A percentile compares a stretch with the other conserved stretches of the same genome.
Evolutionary conservation across 352 stramenopile species (phyloP).

Genomic region (Aphanomyces euteiches): DNA sequence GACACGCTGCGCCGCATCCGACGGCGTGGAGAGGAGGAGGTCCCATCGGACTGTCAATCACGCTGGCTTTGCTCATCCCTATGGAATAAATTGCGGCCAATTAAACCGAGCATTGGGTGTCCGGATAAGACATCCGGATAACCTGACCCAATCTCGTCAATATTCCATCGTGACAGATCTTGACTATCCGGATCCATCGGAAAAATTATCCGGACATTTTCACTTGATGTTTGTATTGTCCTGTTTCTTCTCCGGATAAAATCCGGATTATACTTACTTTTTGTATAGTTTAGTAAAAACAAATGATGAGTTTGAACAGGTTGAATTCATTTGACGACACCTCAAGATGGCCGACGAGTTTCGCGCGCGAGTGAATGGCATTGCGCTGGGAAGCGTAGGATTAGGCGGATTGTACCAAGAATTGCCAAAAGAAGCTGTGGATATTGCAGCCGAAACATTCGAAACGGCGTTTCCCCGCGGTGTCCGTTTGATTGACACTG

Average conservation of each 20-base stretch:
- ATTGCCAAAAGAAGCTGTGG: constrained; percentile 20
- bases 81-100: constrained; percentile 24
- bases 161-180: neutral
- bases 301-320: neutral
- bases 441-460: constrained; percentile 23
- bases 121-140: neutral
- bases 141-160: too few species aligned
- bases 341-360: neutral
- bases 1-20: neutral
- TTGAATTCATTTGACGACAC: too few species aligned
- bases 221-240: too few species aligned
- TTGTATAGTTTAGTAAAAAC: constrained; percentile 3
- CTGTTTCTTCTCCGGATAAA: too few species aligned
- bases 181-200: constrained; percentile 22
- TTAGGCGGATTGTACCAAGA: constrained; percentile 29
- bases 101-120: constrained; percentile 1
- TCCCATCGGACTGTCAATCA: constrained; percentile 11
- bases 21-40: neutral
- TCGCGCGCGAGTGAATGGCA: neutral
- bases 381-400: constrained; percentile 25
- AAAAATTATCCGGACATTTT: neutral
- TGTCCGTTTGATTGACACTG: constrained; percentile 58
- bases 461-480: constrained; percentile 21
- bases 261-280: neutral
- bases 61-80: constrained; percentile 19